Evolutionary conservation across 768 basidiomycete species (phyloP).

Genomic region (Tylopilus intermedius): DNA sequence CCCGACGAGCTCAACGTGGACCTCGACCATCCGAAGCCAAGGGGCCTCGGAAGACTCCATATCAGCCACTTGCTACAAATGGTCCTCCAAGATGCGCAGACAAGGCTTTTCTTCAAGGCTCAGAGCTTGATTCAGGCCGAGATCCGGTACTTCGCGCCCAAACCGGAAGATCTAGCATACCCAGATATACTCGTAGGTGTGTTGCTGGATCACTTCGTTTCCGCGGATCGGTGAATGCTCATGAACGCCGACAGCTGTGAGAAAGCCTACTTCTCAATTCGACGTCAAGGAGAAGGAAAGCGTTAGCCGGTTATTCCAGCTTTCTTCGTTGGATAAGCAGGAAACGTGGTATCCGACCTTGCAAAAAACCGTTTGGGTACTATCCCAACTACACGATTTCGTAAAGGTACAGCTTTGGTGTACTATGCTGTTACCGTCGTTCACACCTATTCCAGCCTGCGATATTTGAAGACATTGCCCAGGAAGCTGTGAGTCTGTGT

Average conservation of each 20-base stretch:
- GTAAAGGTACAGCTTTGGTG: slow-evolving; percentile 60
- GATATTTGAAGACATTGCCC: slow-evolving; percentile 94
- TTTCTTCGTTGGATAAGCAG: slow-evolving; percentile 67
- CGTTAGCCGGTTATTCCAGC: slow-evolving; percentile 61
- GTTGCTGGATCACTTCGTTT: slow-evolving; percentile 25
- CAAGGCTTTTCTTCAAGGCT: slow-evolving; percentile 91
- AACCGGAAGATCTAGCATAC: slow-evolving; percentile 77
- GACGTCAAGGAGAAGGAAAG: slow-evolving; percentile 66
- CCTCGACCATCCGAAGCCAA: slow-evolving; percentile 32
- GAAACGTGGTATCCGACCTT: slow-evolving; percentile 92
- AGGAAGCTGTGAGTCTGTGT: slow-evolving; percentile 84
- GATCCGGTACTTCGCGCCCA: slow-evolving; percentile 77
- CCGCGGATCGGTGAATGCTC: background rate
- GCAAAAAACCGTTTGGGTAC: slow-evolving; percentile 83
- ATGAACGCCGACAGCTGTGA: slow-evolving; percentile 35
- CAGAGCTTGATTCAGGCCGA: slow-evolving; percentile 88
- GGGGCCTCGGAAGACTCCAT: slow-evolving; percentile 59
- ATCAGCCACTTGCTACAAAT: slow-evolving; percentile 79
- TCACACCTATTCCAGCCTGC: slow-evolving; percentile 55
- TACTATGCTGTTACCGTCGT: background rate
- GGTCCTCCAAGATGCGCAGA: slow-evolving; percentile 95
- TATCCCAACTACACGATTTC: slow-evolving; percentile 85
- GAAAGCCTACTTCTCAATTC: slow-evolving; percentile 39
- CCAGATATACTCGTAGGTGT: slow-evolving; percentile 74
- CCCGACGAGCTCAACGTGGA: slow-evolving; percentile 35